Evolutionary conservation across 805 yeast genomes (phyloP).

Genomic region (Starmerella floris): DNA sequence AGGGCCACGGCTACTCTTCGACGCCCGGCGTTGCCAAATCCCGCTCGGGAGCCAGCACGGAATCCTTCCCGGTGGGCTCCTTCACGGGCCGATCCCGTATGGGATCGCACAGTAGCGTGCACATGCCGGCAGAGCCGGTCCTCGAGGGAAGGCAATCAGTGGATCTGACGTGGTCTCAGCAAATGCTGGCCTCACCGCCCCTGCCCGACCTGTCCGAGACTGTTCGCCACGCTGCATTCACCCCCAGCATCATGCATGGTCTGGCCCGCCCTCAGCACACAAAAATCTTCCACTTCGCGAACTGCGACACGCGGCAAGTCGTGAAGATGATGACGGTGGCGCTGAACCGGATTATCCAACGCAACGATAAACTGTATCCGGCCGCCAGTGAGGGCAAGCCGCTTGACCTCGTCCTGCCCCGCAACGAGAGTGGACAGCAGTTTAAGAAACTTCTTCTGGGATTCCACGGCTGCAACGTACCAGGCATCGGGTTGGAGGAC

Average conservation of each 20-base stretch:
- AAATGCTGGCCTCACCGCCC: slow-evolving; percentile 16
- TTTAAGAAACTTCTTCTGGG: slow-evolving; percentile 43
- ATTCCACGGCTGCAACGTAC: slow-evolving; percentile 90
- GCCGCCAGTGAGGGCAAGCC: slow-evolving; percentile 30
- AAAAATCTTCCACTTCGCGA: slow-evolving; percentile 49
- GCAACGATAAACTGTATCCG: slow-evolving; percentile 73
- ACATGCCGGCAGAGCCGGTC: slow-evolving; percentile 16
- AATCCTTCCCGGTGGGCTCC: not conserved
- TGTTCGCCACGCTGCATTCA: slow-evolving; percentile 1
- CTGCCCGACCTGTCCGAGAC: not conserved
- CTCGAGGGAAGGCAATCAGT: slow-evolving; percentile 10
- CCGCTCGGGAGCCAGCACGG: not conserved
- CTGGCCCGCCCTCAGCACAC: slow-evolving; percentile 11
- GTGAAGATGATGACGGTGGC: slow-evolving; percentile 75
- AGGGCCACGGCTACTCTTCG: too few species aligned
- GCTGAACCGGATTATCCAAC: slow-evolving; percentile 73
- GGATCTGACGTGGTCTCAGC: slow-evolving; percentile 11
- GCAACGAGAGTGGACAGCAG: slow-evolving; percentile 22
- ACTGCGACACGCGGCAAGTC: slow-evolving; percentile 68
- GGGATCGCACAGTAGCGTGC: not conserved
- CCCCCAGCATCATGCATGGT: slow-evolving; percentile 11
- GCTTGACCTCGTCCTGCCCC: slow-evolving; percentile 17
- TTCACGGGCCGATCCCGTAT: not conserved
- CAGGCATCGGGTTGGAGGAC: slow-evolving; percentile 85
- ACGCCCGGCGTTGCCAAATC: not conserved